Conservation (phyloP, 2,329 filamentous ascomycete genomes). For the Sarocladium kiliense region DNA sequence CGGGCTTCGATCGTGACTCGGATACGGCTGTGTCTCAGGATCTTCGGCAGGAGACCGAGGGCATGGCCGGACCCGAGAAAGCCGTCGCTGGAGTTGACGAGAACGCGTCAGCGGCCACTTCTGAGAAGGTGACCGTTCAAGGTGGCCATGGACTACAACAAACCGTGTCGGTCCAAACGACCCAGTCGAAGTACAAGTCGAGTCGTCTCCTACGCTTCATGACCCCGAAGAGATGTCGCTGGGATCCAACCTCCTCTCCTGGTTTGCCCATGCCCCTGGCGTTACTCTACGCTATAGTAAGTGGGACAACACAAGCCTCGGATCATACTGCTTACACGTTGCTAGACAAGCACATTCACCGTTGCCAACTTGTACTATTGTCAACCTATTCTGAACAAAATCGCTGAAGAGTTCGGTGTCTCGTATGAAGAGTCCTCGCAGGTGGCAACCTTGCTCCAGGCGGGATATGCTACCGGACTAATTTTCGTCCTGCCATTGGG, state of each 20-base stretch:
- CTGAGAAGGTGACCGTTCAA: neutral
- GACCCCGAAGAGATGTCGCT: slow-evolving; percentile 63
- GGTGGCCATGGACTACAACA: neutral
- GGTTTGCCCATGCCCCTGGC: slow-evolving; percentile 65
- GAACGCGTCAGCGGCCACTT: neutral
- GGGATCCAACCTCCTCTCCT: slow-evolving; percentile 60
- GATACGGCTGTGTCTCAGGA: neutral
- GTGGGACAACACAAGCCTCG: too few relatives aligned
- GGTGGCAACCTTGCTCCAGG: slow-evolving; percentile 73
- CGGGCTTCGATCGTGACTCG: neutral
- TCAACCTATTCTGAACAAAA: slow-evolving; percentile 71
- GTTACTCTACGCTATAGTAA: slow-evolving; percentile 61
- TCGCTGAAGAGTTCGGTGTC: slow-evolving; percentile 67
- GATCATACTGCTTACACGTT: neutral
- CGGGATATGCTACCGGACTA: slow-evolving; percentile 70
- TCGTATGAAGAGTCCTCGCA: slow-evolving; percentile 60
- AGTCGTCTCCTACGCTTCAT: slow-evolving; percentile 17
- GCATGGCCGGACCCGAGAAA: neutral
- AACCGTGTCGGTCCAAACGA: neutral
- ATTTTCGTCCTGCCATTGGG: slow-evolving; percentile 72
- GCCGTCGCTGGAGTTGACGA: neutral
- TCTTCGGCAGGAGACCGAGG: neutral
- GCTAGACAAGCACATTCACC: slow-evolving; percentile 56
- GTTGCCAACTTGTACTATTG: slow-evolving; percentile 81
- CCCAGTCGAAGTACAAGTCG: slow-evolving; percentile 16